Percentiles rank a stretch among this genome's conserved stretches.
Evolutionary conservation across 345 rosid species (phyloP).

Genomic region (Aquilaria malaccensis): DNA sequence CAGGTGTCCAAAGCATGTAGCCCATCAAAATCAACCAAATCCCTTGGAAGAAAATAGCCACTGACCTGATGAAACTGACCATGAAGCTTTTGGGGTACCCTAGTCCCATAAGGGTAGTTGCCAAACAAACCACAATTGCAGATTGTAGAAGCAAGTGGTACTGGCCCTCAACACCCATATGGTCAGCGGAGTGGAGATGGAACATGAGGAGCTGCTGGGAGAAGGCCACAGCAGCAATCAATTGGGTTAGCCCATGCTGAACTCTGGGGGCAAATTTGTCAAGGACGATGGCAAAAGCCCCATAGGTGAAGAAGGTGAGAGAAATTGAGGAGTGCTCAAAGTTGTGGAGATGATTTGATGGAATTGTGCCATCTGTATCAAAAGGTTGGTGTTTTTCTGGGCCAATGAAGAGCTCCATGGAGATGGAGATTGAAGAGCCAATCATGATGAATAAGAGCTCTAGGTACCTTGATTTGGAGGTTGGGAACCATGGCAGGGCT

Average conservation of each 20-base stretch:
- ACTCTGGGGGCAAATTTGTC: constrained; percentile 33
- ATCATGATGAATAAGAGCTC: constrained; percentile 61
- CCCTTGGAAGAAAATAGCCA: constrained; percentile 66
- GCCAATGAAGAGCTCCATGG: constrained; percentile 77
- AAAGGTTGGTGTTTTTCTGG: constrained; percentile 73
- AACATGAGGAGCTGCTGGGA: constrained; percentile 67
- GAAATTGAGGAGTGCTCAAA: constrained; percentile 76
- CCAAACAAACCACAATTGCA: constrained; percentile 39
- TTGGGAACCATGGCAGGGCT: constrained; percentile 58
- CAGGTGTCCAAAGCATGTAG: constrained; percentile 68
- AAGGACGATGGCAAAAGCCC: constrained; percentile 44
- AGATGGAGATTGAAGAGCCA: constrained; percentile 48
- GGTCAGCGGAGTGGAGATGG: constrained; percentile 78
- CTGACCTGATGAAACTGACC: constrained; percentile 59
- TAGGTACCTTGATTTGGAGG: constrained; percentile 37
- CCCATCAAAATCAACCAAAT: constrained; percentile 74
- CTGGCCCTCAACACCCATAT: constrained; percentile 77
- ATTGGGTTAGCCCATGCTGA: constrained; percentile 31
- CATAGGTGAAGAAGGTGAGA: constrained; percentile 57
- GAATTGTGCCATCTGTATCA: constrained; percentile 70
- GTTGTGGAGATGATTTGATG: constrained; percentile 84
- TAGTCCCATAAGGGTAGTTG: constrained; percentile 60
- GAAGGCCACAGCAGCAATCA: constrained; percentile 57
- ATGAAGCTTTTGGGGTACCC: constrained; percentile 55
- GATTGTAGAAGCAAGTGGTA: constrained; percentile 72